Percentiles rank a stretch among this genome's conserved stretches.
phyloP scores from a whole-genome alignment of 345 rosid species.

The Sonneratia caseolaris region DNA sequence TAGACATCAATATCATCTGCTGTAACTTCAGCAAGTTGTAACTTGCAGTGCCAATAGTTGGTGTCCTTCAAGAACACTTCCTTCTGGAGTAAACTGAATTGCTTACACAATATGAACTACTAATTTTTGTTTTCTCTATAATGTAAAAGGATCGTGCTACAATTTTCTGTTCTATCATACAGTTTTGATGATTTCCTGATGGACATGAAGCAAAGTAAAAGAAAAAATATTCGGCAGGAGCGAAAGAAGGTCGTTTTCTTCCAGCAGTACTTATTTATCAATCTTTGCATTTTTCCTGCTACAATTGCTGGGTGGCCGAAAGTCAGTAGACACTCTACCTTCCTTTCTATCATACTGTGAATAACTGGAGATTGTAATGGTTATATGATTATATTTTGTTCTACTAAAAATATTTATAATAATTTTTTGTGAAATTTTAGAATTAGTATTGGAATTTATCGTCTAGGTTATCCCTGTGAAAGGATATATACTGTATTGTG shows the following conservation, averaged over 20 bases:
- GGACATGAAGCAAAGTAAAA: slow-evolving; percentile 90
- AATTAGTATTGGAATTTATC: not conserved
- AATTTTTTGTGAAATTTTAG: not conserved
- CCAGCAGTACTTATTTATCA: not conserved
- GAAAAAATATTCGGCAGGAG: slow-evolving; percentile 86
- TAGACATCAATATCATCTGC: not conserved
- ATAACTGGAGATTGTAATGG: not conserved
- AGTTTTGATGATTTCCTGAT: slow-evolving; percentile 95
- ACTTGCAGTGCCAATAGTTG: not conserved
- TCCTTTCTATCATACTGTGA: not conserved
- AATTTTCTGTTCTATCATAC: slow-evolving; percentile 13
- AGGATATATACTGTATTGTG: not conserved
- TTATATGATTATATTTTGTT: not conserved
- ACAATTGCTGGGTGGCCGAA: not conserved
- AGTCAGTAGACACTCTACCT: not conserved
- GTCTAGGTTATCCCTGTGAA: not conserved
- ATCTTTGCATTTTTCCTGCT: not conserved
- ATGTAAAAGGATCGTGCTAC: slow-evolving; percentile 9
- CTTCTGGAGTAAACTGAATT: not conserved
- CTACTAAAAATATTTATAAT: not conserved
- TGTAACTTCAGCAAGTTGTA: not conserved
- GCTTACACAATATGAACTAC: not conserved
- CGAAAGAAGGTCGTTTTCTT: slow-evolving; percentile 67
- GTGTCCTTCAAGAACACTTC: not conserved
- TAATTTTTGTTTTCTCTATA: not conserved